Base-by-base conservation (phyloP, 2,329 filamentous ascomycete genomes). In the Fusarium newnesense region DNA sequence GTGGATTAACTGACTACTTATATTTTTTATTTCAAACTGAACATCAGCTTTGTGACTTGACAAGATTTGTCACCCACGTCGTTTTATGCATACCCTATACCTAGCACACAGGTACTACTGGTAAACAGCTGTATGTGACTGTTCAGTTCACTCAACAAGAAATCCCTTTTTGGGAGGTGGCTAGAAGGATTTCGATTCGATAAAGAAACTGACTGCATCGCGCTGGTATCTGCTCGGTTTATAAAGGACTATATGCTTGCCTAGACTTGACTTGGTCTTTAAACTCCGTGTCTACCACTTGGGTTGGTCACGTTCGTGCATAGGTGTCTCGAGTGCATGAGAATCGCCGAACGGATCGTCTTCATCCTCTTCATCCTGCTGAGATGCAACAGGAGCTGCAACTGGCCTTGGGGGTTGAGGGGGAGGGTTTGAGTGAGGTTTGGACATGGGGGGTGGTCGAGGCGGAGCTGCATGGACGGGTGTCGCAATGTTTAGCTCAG, bases 301-400 rank as follows among this genome's bases (percentile, higher is more conserved):
- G 9, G 80, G 80, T 67, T 81, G 77, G 6, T 64, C 76, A 57
- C 70, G 72, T 67, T 82, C 81, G 26, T 72, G 49, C 10, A 72
- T 69, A 11, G 80, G 81, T 39, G 81, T 81, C 18, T 81, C 79
- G 50, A 94, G 87, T 9, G 91, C 93, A 79, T 97, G 95, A 46
- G 89, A 89, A 80, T 97, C 94, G 8, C 93, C 94, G 80, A 97
- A 97, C 0, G 95, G 95, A 79, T 97, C 90, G 72, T 96, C 89
- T n/a, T 95, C 93, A 47, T 94, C 92, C n/a, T 93, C 91, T 16
- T 93, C 91, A 7, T 87, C 91, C 12, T 93, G 91, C 6, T 87
- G 85, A 37, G 85, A 76, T 30, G 34, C 43, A 58, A 42, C 16
- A 52, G 61, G 61, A 44, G 53, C 52, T 11, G 57, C 60, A 28